Base-by-base conservation (phyloP, 768 basidiomycete genomes). In the Mycena metata region DNA sequence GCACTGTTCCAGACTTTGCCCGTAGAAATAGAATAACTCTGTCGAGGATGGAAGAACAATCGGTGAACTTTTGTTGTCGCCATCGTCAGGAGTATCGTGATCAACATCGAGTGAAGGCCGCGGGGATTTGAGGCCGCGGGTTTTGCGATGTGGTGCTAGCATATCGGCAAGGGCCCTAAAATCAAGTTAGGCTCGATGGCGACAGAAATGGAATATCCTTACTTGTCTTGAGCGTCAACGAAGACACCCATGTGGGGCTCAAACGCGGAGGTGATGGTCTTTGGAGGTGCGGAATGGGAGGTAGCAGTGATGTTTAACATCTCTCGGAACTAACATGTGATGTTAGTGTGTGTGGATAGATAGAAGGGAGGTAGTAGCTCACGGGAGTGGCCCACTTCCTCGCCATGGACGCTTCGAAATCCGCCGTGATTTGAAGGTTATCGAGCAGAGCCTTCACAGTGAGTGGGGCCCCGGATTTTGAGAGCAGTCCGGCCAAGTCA, bases 171-270 rank as follows among this genome's bases (percentile, higher is more conserved):
- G 86, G 6, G 93, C 91, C 77, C 96, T 98, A 66, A 54, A 17
- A 13, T 15, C 21, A 49, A 30, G 43, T 70, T 42, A 56, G 42
- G 24, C 17, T 15, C 19, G 23, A 19, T 33, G 10, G n/a, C 52
- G 41, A 33, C 47, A 67, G 19, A 67, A n/a, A 42, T 5, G 50
- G 74, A 2, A 52, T 9, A 9, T 15, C 86, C 39, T 41, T 69
- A 95, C 96, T 92, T 95, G 84, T 98, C 96, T 76, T 99, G 98
- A 36, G 98, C 96, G 64, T 98, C 95, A 49, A 99, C 91, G 74
- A 97, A 99, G 43, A 99, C 89, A 26, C 89, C 85, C 85, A 99
- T 94, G 78, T 98, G 93, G 0, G 93, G 87, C 67, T 98, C 97
- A 75, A 98, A 98, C 7, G 95, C 91, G n/a, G 91, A 86, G 0